Base-by-base conservation (phyloP, 257 asterid species). In the Solanum chmielewskii region DNA sequence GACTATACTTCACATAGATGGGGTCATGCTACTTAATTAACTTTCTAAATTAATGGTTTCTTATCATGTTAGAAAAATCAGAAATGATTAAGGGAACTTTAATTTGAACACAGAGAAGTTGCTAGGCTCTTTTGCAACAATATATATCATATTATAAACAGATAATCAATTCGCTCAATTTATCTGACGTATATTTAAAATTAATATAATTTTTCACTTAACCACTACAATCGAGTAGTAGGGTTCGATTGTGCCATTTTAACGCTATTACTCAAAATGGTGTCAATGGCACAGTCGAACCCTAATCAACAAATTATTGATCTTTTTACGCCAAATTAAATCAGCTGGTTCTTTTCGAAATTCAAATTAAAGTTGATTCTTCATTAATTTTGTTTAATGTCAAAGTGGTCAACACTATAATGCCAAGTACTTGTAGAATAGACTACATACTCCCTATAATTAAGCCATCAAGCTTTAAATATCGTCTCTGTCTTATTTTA, bases 291-390 rank as follows among this genome's bases (percentile, higher is more conserved):
- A 37, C 39, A 5, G 39, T 1, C 39, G 1, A 37, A 37, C 7
- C 39, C 39, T 37, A 37, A 37, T 1, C 39, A 37, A 37, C 0
- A 37, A 37, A 37, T 6, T 37, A 37, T 37, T 5, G 39, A 37
- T 37, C 29, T 47, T 80, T 16, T 5, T 27, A 56, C 2, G 11
- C 27, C 41, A 80, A 29, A 80, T 44, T 27, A 33, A 69, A 69
- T 69, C 60, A 10, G 49, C 11, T 37, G 4, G 20, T 74, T 21
- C 37, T 27, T 80, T 47, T 27, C 11, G 27, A 80, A 80, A 11
- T 80, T 80, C 84, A 78, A 78, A 78, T 78, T 45, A 78, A 78
- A 78, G 84, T 78, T 15, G 85, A 11, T 81, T 49, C 69, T 81
- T 81, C 68, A 5, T 81, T 49, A 2, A 49, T 81, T 80, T 81